Evolutionary conservation across 83 land plant species (phyloP).

Genomic region (Diphasiastrum complanatum): DNA sequence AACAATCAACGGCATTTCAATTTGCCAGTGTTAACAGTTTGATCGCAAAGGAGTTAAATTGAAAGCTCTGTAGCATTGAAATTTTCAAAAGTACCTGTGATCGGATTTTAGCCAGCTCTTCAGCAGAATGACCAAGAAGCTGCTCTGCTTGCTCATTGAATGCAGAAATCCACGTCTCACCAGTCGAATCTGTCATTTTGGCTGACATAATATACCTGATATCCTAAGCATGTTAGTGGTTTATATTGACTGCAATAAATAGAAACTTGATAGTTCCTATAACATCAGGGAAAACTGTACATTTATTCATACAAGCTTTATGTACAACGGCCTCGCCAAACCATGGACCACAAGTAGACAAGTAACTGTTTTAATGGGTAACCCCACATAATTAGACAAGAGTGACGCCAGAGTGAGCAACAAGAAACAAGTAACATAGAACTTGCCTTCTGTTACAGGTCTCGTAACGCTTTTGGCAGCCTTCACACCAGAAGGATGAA

Average conservation of each 20-base stretch:
- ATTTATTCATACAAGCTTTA: too few species aligned
- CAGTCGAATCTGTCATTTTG: constrained; percentile 63
- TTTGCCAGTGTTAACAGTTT: too few species aligned
- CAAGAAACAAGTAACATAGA: background rate
- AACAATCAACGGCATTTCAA: too few species aligned
- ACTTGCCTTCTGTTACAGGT: constrained; percentile 61
- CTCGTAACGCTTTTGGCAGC: constrained; percentile 66
- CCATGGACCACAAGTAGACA: background rate
- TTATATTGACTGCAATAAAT: too few species aligned
- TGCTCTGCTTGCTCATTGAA: constrained; percentile 95
- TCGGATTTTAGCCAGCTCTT: constrained; percentile 67
- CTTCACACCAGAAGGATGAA: constrained; percentile 91
- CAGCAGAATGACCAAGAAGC: constrained; percentile 67
- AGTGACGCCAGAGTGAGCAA: background rate
- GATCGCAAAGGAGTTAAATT: background rate
- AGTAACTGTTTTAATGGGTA: background rate
- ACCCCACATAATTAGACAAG: background rate
- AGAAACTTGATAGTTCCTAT: too few species aligned
- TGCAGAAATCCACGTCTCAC: constrained; percentile 77
- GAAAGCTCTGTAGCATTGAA: background rate
- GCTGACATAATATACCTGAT: constrained; percentile 82
- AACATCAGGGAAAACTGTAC: too few species aligned
- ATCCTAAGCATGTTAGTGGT: too few species aligned
- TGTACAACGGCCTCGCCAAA: too few species aligned
- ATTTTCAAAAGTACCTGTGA: constrained; percentile 43